Evolutionary conservation across 1,139 yeast genomes (phyloP).

Genomic region (Entelexis sorbosivorans): DNA sequence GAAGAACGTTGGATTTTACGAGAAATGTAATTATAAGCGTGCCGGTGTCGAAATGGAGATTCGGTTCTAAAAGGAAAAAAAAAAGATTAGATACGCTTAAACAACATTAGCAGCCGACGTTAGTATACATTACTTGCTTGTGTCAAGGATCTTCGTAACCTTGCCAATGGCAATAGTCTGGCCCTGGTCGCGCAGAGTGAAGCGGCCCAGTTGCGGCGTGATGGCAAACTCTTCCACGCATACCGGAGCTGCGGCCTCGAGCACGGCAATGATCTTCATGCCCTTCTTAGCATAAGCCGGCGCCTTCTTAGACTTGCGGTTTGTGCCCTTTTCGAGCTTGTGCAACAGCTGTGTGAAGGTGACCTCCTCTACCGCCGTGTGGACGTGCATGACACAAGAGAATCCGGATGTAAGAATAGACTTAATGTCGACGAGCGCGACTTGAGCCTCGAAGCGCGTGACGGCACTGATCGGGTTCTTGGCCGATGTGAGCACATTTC

Average conservation of each 20-base stretch:
- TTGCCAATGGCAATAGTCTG: constrained; percentile 96
- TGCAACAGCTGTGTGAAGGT: constrained; percentile 71
- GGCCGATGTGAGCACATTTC: constrained; percentile 80
- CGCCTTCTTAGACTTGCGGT: constrained; percentile 89
- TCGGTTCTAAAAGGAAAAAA: constrained; percentile 10
- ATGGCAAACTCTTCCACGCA: constrained; percentile 89
- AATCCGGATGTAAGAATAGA: constrained; percentile 90
- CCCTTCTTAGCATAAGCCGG: constrained; percentile 99
- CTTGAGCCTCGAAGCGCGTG: constrained; percentile 85
- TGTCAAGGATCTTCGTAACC: constrained; percentile 41
- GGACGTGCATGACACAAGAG: constrained; percentile 97
- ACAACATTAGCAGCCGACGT: not conserved
- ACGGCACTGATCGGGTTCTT: constrained; percentile 86
- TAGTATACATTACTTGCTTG: constrained; percentile 12
- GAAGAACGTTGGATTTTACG: constrained; percentile 71
- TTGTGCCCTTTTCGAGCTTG: constrained; percentile 91
- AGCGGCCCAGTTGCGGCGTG: constrained; percentile 93
- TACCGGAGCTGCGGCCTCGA: constrained; percentile 75
- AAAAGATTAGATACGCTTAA: not conserved
- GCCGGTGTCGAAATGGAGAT: constrained; percentile 61
- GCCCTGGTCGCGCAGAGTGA: constrained; percentile 97
- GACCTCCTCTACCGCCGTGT: constrained; percentile 96
- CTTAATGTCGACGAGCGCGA: constrained; percentile 91
- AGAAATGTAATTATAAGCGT: constrained; percentile 57
- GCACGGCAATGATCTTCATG: constrained; percentile 89